Conservation (phyloP, 2,329 filamentous ascomycete species). For the Xylariaceae sp. region DNA sequence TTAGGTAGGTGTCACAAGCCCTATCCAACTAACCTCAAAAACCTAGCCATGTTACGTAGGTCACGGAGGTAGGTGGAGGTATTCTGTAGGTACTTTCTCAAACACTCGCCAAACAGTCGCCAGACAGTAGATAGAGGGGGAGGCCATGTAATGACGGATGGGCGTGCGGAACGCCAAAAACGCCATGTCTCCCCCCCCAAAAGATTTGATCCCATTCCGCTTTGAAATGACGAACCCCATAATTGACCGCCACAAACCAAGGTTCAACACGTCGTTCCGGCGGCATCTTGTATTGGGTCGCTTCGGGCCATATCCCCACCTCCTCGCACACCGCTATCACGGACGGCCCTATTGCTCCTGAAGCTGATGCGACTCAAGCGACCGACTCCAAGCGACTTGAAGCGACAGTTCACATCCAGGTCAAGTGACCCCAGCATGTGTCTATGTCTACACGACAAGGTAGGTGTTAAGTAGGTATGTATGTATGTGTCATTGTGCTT, state of each 20-base stretch:
- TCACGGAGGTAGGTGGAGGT: not conserved
- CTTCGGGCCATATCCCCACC: constrained; percentile 15
- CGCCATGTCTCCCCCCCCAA: not conserved
- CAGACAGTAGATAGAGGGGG: not conserved
- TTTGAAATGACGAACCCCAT: not conserved
- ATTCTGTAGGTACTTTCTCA: not conserved
- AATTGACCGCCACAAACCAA: constrained; percentile 15
- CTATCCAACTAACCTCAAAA: not conserved
- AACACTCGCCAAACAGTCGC: not conserved
- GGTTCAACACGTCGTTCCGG: constrained; percentile 12
- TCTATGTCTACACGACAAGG: constrained; percentile 1
- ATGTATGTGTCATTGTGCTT: not conserved
- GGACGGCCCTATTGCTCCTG: not conserved
- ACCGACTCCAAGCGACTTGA: too few species aligned
- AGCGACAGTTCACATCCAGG: constrained; percentile 11
- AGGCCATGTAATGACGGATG: not conserved
- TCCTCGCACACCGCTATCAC: constrained; percentile 18
- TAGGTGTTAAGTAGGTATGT: not conserved
- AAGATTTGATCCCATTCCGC: not conserved
- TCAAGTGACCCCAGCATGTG: constrained; percentile 6
- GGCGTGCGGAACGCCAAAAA: not conserved
- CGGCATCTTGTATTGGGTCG: constrained; percentile 9
- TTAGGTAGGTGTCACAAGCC: not conserved
- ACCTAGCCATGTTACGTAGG: not conserved
- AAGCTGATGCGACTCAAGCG: too few species aligned